A percentile compares a stretch with the other conserved stretches of the same genome.
These are phyloP conservation scores for Leavenworthia alabamica DNA, from an alignment of 345 rosid species.

Conservation along the genomic window DNA sequence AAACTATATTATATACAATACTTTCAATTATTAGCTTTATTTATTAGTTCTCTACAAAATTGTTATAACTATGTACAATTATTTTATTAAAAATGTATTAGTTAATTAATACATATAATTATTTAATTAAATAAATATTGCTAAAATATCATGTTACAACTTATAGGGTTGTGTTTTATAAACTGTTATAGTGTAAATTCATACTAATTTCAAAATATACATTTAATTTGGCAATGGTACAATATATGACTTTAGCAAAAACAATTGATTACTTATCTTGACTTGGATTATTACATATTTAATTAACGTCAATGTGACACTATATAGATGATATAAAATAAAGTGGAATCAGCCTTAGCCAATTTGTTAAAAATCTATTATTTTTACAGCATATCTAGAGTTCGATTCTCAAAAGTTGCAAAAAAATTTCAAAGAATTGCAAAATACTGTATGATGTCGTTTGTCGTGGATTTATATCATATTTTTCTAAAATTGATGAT, in stretches of 20 bases:
- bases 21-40: neutral
- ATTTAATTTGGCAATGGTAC: neutral
- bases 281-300: neutral
- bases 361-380: no score
- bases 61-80: neutral
- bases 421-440: no score
- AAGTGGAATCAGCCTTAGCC: no score
- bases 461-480: no score
- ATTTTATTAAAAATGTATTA: neutral
- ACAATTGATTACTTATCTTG: neutral
- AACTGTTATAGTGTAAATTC: neutral
- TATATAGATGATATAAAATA: neutral
- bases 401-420: no score
- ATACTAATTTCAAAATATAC: neutral
- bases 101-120: neutral
- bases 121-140: no score
- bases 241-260: neutral
- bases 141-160: no score
- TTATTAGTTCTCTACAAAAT: neutral
- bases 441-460: no score
- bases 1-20: neutral
- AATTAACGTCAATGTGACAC: neutral
- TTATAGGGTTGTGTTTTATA: neutral
- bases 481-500: no score
- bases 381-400: no score